Conservation (phyloP, 805 yeast species). For the Ogataea sp. region DNA sequence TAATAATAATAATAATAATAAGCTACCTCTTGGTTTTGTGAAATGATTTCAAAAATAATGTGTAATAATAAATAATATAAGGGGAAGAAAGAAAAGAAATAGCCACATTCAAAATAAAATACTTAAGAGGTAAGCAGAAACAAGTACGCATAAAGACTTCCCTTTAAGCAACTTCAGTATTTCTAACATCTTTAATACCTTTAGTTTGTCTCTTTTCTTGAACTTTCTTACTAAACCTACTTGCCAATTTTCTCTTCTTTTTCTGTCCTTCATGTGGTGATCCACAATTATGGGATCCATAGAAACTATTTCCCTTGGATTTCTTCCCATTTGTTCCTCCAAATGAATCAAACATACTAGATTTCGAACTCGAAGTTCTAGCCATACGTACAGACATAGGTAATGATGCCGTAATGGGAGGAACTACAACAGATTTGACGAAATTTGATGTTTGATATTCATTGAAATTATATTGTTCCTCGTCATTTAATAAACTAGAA, state of each 20-base stretch:
- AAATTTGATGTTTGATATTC: not conserved
- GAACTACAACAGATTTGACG: not conserved
- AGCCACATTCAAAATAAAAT: too few relatives aligned
- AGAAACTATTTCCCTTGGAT: too few relatives aligned
- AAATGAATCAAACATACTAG: not conserved
- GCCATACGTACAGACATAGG: constrained; percentile 1
- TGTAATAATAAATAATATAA: too few relatives aligned
- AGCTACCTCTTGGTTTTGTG: too few relatives aligned
- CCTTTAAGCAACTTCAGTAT: not conserved
- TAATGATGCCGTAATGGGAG: not conserved
- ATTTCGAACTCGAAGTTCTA: not conserved
- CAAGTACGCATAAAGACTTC: too few relatives aligned
- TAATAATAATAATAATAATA: too few relatives aligned
- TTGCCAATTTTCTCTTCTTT: not conserved
- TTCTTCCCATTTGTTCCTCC: too few relatives aligned
- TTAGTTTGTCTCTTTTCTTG: not conserved
- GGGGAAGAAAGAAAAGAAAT: too few relatives aligned
- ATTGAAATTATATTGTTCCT: not conserved
- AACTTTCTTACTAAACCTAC: not conserved
- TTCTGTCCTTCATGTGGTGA: not conserved
- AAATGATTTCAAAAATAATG: too few relatives aligned
- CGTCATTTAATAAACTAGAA: too few relatives aligned
- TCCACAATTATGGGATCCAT: too few relatives aligned
- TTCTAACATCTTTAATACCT: not conserved
- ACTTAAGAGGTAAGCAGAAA: too few relatives aligned